phyloP scores from a whole-genome alignment of 164 flowering plant species.

The Vitis rupestris region DNA sequence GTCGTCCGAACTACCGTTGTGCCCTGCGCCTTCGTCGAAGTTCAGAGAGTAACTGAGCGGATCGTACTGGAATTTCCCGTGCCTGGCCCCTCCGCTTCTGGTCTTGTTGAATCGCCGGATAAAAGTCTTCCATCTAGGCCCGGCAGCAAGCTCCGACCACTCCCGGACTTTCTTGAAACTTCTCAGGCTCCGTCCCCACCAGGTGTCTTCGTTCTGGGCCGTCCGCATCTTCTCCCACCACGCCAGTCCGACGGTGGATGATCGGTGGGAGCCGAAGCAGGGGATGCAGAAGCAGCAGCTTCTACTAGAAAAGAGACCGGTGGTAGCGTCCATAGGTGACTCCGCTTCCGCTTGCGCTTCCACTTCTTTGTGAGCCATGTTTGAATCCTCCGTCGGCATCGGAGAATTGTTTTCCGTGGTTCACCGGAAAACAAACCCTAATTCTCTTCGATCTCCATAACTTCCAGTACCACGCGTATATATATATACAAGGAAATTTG shows the following conservation, averaged over 20 bases:
- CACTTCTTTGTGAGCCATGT: neutral
- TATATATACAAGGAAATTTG: no score
- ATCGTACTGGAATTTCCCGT: slow-evolving; percentile 66
- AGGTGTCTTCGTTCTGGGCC: slow-evolving; percentile 18
- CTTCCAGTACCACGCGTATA: no score
- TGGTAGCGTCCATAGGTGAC: neutral
- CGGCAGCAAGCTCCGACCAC: slow-evolving; percentile 89
- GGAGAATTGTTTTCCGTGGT: no score
- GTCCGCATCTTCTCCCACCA: slow-evolving; percentile 38
- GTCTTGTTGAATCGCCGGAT: slow-evolving; percentile 64
- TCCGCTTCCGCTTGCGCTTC: neutral
- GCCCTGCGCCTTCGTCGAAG: slow-evolving; percentile 66
- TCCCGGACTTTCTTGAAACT: slow-evolving; percentile 50
- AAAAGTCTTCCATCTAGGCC: slow-evolving; percentile 90
- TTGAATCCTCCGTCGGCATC: slow-evolving; percentile 6
- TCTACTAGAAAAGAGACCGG: slow-evolving; percentile 3
- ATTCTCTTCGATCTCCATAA: no score
- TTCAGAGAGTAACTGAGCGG: slow-evolving; percentile 76
- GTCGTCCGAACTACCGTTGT: slow-evolving; percentile 19
- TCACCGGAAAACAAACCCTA: no score
- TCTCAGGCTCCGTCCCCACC: slow-evolving; percentile 33
- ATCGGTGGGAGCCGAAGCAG: slow-evolving; percentile 21
- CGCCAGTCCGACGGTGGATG: slow-evolving; percentile 20
- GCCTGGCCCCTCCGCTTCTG: slow-evolving; percentile 18
- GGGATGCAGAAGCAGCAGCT: slow-evolving; percentile 42